phyloP scores from a whole-genome alignment of 192 early-diverging fungal genomes.

The Coemansia aciculifera region DNA sequence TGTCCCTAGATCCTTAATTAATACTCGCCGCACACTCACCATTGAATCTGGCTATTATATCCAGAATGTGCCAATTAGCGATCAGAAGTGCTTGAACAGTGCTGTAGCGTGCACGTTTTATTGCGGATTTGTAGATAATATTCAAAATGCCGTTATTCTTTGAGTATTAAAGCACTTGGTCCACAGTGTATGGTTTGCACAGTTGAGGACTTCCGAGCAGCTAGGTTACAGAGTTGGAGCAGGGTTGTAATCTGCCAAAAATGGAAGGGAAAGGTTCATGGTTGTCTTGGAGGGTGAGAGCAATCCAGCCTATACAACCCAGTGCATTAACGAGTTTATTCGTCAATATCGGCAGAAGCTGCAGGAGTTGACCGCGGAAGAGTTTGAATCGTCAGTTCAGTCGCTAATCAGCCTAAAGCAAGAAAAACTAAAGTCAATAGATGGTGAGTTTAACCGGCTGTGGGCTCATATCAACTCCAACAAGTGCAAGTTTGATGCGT shows the following conservation, averaged over 20 bases:
- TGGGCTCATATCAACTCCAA: conserved; percentile 65
- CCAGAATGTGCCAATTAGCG: conserved; percentile 27
- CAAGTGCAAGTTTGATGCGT: conserved; percentile 75
- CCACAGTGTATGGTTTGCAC: conserved; percentile 80
- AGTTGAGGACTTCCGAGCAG: conserved; percentile 86
- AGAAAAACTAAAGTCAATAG: conserved; percentile 71
- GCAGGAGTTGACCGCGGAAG: conserved; percentile 55
- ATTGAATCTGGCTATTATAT: conserved; percentile 33
- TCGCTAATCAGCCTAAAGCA: conserved; percentile 59
- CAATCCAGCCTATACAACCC: conserved; percentile 74
- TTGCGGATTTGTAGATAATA: conserved; percentile 65
- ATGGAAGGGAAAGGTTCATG: conserved; percentile 35
- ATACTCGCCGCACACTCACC: background rate
- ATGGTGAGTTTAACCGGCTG: conserved; percentile 59
- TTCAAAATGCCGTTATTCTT: conserved; percentile 56
- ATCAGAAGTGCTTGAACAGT: too few species aligned
- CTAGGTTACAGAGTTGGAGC: conserved; percentile 59
- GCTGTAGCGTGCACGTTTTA: conserved; percentile 75
- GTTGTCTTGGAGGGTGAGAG: conserved; percentile 82
- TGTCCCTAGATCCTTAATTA: conserved; percentile 34
- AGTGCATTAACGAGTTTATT: conserved; percentile 77
- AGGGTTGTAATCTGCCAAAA: background rate
- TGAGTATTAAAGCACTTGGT: conserved; percentile 71
- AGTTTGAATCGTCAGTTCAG: conserved; percentile 61
- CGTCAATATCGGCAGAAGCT: conserved; percentile 47